These are phyloP conservation scores for Primulina tabacum DNA, from an alignment of 257 asterid species.

Conservation along the genomic window DNA sequence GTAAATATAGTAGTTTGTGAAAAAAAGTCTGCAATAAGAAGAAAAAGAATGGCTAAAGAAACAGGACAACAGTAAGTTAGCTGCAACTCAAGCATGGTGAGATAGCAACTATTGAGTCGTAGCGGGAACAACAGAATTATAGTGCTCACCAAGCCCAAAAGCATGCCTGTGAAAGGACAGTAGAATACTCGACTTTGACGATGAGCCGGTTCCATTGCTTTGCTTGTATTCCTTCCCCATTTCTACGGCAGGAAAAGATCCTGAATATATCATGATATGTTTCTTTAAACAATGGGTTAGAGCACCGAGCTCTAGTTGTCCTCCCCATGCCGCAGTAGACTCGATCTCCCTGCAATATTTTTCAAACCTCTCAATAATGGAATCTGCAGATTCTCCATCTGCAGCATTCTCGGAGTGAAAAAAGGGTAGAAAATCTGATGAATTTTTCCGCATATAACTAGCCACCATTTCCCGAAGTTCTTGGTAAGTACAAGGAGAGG, in stretches of 20 bases:
- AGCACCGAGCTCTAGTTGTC: constrained; percentile 94
- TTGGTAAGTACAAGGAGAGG: constrained; percentile 64
- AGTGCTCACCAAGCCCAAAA: constrained; percentile 98
- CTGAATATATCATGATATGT: constrained; percentile 74
- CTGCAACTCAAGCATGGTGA: not conserved
- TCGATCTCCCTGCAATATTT: constrained; percentile 78
- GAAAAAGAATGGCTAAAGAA: not conserved
- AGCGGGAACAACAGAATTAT: constrained; percentile 72
- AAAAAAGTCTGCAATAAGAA: not conserved
- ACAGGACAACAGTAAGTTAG: not conserved
- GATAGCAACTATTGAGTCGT: constrained; percentile 25
- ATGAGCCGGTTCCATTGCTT: constrained; percentile 30
- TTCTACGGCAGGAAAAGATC: constrained; percentile 96
- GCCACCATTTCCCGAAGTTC: constrained; percentile 86
- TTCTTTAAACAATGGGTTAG: constrained; percentile 85
- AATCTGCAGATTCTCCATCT: constrained; percentile 51
- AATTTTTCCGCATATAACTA: constrained; percentile 71
- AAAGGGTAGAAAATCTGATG: constrained; percentile 70
- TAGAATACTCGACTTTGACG: constrained; percentile 45
- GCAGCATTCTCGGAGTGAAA: constrained; percentile 59
- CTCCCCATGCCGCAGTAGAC: constrained; percentile 96
- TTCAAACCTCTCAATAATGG: constrained; percentile 63
- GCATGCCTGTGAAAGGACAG: constrained; percentile 90
- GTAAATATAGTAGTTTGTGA: not conserved
- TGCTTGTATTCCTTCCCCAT: constrained; percentile 94